These are phyloP conservation scores for Arthrocladium fulminans DNA, from an alignment of 2,329 filamentous ascomycete genomes.

Conservation along the genomic window DNA sequence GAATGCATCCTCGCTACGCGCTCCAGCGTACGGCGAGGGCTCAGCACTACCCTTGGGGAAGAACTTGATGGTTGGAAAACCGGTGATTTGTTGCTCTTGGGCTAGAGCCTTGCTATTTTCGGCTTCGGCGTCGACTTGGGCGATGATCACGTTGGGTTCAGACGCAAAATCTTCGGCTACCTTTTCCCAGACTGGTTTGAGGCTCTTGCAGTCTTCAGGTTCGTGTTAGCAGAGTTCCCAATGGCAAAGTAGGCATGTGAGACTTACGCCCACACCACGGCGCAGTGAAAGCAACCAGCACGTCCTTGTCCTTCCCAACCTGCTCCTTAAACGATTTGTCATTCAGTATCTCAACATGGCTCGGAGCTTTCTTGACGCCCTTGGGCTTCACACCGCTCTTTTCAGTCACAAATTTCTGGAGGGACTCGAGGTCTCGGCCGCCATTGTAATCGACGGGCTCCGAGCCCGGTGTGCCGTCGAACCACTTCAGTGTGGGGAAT, in stretches of 20 bases:
- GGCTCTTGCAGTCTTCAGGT: constrained; percentile 79
- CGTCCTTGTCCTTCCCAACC: constrained; percentile 77
- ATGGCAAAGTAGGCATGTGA: background rate
- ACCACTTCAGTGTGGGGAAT: constrained; percentile 96
- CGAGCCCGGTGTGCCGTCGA: constrained; percentile 79
- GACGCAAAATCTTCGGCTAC: constrained; percentile 71
- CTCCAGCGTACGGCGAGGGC: constrained; percentile 62
- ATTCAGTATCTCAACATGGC: constrained; percentile 68
- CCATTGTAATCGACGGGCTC: constrained; percentile 77
- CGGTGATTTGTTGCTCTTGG: constrained; percentile 64
- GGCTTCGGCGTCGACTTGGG: constrained; percentile 91
- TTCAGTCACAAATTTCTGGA: constrained; percentile 70
- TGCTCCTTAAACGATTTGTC: constrained; percentile 68
- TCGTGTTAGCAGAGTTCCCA: background rate
- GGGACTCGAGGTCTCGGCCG: constrained; percentile 76
- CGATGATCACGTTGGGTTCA: constrained; percentile 73
- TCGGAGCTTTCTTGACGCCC: constrained; percentile 61
- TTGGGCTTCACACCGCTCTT: constrained; percentile 80
- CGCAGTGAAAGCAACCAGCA: constrained; percentile 92
- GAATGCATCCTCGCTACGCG: constrained; percentile 66
- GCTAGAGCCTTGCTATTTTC: constrained; percentile 74
- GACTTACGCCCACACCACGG: constrained; percentile 96
- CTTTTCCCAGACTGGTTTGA: constrained; percentile 84
- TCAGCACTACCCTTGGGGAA: constrained; percentile 78
- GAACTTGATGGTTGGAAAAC: constrained; percentile 97